Evolutionary conservation across 225 moss, liverwort and hornwort species (phyloP).

Genomic region (Thuidium tamariscinum): DNA sequence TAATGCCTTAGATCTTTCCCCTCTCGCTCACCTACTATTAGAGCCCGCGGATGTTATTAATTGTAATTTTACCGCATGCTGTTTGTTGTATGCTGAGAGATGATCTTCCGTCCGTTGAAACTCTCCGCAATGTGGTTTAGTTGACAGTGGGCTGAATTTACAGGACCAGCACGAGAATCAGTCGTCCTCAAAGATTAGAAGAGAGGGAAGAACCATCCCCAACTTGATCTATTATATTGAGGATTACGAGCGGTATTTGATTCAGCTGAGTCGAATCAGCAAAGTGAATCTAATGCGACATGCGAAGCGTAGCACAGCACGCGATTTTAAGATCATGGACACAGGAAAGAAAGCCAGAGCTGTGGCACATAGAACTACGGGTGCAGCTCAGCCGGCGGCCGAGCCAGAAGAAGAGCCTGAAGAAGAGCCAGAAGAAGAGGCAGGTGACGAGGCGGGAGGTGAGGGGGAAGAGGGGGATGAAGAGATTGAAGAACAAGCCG

Average conservation of each 20-base stretch:
- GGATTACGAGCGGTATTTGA: conserved; percentile 77
- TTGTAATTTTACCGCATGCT: not conserved
- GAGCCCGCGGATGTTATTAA: not conserved
- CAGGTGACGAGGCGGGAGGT: not conserved
- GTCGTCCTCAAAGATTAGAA: conserved; percentile 56
- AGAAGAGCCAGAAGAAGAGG: conserved; percentile 8
- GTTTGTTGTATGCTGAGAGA: not conserved
- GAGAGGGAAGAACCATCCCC: conserved; percentile 77
- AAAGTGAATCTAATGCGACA: conserved; percentile 76
- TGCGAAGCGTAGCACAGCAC: conserved; percentile 87
- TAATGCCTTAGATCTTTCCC: not conserved
- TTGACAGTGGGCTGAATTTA: not conserved
- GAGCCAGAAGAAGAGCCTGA: conserved; percentile 13
- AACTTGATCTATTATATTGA: conserved; percentile 78
- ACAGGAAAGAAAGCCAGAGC: conserved; percentile 29
- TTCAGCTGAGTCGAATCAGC: conserved; percentile 69
- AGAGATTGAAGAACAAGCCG: conserved; percentile 18
- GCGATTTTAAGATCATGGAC: conserved; percentile 76
- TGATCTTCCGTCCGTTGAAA: not conserved
- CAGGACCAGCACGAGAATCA: conserved; percentile 74
- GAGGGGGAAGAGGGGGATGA: conserved; percentile 9
- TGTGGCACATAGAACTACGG: conserved; percentile 19
- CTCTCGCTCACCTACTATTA: not conserved
- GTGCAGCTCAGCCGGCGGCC: conserved; percentile 3
- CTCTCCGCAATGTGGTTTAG: not conserved